Base-by-base conservation (phyloP, 306 rosid species). In the Ceratonia siliqua region DNA sequence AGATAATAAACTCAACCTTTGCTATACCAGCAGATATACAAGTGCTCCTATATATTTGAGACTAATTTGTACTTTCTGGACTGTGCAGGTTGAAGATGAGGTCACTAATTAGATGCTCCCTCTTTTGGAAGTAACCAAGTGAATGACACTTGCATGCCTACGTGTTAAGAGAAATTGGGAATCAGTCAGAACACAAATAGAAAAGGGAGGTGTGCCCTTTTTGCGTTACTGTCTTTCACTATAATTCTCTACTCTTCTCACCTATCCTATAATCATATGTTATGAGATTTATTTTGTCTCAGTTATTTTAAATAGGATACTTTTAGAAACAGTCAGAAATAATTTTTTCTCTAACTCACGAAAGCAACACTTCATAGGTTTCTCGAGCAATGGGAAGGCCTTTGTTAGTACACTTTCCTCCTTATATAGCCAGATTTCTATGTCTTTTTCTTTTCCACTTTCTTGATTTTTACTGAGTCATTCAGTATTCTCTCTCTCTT, bases 281-380 rank as follows among this genome's bases (percentile, higher is more conserved):
- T n/a, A n/a, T n/a, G n/a, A n/a, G n/a, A n/a, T n/a, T n/a, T n/a
- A n/a, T n/a, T n/a, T n/a, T n/a, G n/a, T n/a, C n/a, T n/a, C n/a
- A n/a, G n/a, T n/a, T n/a, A n/a, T n/a, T n/a, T n/a, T n/a, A n/a
- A n/a, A n/a, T n/a, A n/a, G n/a, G n/a, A n/a, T n/a, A n/a, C n/a
- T n/a, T n/a, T n/a, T n/a, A n/a, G n/a, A n/a, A n/a, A n/a, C n/a
- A n/a, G n/a, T n/a, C n/a, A n/a, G n/a, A n/a, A n/a, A n/a, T n/a
- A n/a, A n/a, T 41, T 41, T 82, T 89, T 84, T 90, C 87, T 82
- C 38, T 33, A 87, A 64, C 70, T 54, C 48, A 76, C 39, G 97
- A 92, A 86, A 89, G 96, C 84, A 86, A 92, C 97, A 22, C 66
- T 68, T 92, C 93, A 73, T 76, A 70, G 76, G 73, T 79, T 78